A percentile compares a stretch with the other conserved stretches of the same genome.
Conservation (phyloP, 1,284 basidiomycete genomes). For the Pseudozyma tsukubaensis region DNA sequence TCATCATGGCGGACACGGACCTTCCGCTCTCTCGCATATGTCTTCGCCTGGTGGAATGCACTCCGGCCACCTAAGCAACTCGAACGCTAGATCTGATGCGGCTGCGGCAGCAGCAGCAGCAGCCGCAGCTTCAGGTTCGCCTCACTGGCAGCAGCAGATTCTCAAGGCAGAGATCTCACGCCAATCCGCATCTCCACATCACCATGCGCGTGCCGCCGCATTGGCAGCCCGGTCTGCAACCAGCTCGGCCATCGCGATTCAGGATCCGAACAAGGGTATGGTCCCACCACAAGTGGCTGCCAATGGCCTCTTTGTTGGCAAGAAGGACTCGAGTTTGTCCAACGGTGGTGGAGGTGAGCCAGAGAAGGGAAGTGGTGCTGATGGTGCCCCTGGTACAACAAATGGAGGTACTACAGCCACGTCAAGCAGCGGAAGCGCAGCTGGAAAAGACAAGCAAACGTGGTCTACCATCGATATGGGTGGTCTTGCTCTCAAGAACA, state of each 20-base stretch:
- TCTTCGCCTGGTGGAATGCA: slow-evolving; percentile 52
- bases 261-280: slow-evolving; percentile 71
- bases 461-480: slow-evolving; percentile 98
- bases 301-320: slow-evolving; percentile 70
- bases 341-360: slow-evolving; percentile 46
- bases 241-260: slow-evolving; percentile 70
- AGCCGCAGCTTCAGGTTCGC: slow-evolving; percentile 41
- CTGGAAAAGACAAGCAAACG: slow-evolving; percentile 51
- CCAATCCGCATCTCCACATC: slow-evolving; percentile 72
- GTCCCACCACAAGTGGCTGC: slow-evolving; percentile 63
- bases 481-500: slow-evolving; percentile 89
- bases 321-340: slow-evolving; percentile 40
- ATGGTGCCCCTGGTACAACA: slow-evolving; percentile 16
- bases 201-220: slow-evolving; percentile 74
- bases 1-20: slow-evolving; percentile 50
- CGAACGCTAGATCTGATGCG: slow-evolving; percentile 29
- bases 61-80: slow-evolving; percentile 39
- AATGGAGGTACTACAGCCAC: slow-evolving; percentile 20
- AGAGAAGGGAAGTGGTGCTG: slow-evolving; percentile 27
- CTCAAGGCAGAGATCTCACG: slow-evolving; percentile 71
- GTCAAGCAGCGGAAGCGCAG: slow-evolving; percentile 8
- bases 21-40: slow-evolving; percentile 55
- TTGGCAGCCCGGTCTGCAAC: slow-evolving; percentile 72
- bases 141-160: slow-evolving; percentile 67
- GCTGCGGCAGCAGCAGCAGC: slow-evolving; percentile 38